Conservation (phyloP, 2,329 filamentous ascomycete genomes). For the Nigrograna mackinnonii region DNA sequence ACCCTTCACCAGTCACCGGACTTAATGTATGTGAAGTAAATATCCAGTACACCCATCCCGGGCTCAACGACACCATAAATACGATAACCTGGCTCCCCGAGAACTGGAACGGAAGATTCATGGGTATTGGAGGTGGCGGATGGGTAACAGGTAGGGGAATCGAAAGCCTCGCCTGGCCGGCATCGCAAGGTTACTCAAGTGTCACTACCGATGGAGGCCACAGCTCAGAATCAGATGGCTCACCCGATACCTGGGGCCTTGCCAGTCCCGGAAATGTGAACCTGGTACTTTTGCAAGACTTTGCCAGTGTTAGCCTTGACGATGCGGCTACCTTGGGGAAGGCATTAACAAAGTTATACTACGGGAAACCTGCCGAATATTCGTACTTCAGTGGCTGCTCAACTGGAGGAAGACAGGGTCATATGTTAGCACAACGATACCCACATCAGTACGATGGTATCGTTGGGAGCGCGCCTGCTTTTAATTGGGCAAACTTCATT, state of each 20-base stretch:
- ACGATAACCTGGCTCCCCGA: not conserved
- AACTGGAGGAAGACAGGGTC: not conserved
- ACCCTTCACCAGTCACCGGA: too few species aligned
- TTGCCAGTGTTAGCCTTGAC: not conserved
- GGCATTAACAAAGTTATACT: not conserved
- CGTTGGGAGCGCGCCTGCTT: not conserved
- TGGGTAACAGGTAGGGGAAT: not conserved
- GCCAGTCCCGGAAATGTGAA: not conserved
- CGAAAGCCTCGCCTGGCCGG: not conserved
- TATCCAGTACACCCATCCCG: not conserved
- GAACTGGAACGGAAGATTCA: not conserved
- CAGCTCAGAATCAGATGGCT: not conserved
- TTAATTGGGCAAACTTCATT: constrained; percentile 6
- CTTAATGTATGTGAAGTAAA: constrained; percentile 13
- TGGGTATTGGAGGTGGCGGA: not conserved
- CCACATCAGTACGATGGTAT: not conserved
- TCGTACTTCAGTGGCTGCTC: not conserved
- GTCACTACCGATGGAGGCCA: not conserved
- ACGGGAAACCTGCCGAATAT: too few species aligned
- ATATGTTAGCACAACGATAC: not conserved
- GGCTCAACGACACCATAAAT: not conserved
- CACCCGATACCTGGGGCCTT: not conserved
- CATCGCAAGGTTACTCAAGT: not conserved
- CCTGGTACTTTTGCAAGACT: not conserved
- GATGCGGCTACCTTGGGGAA: not conserved